Conservation (phyloP, 2,329 filamentous ascomycete species). For the Penicillium digitatum region DNA sequence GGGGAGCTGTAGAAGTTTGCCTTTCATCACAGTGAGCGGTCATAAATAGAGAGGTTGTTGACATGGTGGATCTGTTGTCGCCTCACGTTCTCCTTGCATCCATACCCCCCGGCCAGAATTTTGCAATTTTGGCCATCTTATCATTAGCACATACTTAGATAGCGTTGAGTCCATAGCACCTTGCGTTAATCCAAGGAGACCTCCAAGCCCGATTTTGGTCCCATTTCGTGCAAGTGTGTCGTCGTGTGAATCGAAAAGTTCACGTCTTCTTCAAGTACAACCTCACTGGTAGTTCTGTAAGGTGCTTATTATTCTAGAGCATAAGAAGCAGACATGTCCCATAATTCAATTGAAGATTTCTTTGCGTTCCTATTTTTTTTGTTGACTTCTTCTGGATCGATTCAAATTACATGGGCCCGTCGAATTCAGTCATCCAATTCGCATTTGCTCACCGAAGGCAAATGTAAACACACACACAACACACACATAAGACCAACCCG, state of each 20-base stretch:
- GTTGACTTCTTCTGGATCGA: constrained; percentile 28
- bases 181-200: background rate
- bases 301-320: background rate
- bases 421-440: constrained; percentile 28
- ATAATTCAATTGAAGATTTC: constrained; percentile 16
- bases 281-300: background rate
- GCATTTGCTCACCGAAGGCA: constrained; percentile 24
- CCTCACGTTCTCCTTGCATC: background rate
- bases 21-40: background rate
- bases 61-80: background rate
- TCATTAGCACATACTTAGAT: constrained; percentile 8
- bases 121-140: background rate
- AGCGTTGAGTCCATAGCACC: background rate
- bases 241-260: background rate
- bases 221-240: background rate
- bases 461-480: constrained; percentile 19
- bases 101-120: background rate
- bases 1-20: constrained; percentile 23
- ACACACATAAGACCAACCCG: constrained; percentile 13
- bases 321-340: constrained; percentile 6
- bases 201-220: background rate
- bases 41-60: background rate
- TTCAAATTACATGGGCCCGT: constrained; percentile 31
- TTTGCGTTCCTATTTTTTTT: constrained; percentile 23
- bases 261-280: background rate